Evolutionary conservation across 768 basidiomycete genomes (phyloP), one percentile per base, ranked within the genome.

Genomic region (Tulasnella sp.): DNA sequence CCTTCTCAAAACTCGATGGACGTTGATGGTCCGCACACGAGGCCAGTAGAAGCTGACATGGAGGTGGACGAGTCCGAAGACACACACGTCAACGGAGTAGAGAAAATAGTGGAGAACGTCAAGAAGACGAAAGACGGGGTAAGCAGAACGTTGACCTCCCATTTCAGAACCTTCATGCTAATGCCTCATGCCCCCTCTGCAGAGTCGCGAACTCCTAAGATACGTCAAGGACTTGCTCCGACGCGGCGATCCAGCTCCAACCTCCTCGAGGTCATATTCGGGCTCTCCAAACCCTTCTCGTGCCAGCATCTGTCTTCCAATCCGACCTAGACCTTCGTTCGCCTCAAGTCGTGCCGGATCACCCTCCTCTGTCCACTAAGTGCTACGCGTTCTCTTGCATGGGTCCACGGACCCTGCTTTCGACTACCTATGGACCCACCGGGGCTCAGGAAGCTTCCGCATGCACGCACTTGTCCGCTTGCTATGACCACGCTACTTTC

Each of bases 101-200:
- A 91, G 81, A 90, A 90, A 42, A 94, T 96, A 92, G 89, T 95
- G 7, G 88, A 89, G 19, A 91, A 89, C 6, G 94, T 95, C 7
- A 96, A 96, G 85, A 88, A 84, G 68, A 88, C 87, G 31, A 80
- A 80, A 75, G 81, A 81, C 16, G 94, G 94, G 82, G 93, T 94
- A 83, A 82, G 92, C 89, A 76, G 8, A 62, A 7, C 38, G 40
- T 75, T 38, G 62, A 68, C 24, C 24, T 36, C 27, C 31, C 14
- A 16, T 68, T 16, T 31, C 27, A 10, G 18, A 36, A 68, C 62
- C 27, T 68, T 7, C 21, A 52, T 68, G 12, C 62, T 68, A 34
- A 68, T 18, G 12, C 27, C 62, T 68, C 78, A 79, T 39, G 36
- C 42, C 40, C 52, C 58, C 36, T 62, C 81, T 75, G 39, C 81